Base-by-base conservation (phyloP, 2,329 filamentous ascomycete genomes). In the Aspergillus unguis region DNA sequence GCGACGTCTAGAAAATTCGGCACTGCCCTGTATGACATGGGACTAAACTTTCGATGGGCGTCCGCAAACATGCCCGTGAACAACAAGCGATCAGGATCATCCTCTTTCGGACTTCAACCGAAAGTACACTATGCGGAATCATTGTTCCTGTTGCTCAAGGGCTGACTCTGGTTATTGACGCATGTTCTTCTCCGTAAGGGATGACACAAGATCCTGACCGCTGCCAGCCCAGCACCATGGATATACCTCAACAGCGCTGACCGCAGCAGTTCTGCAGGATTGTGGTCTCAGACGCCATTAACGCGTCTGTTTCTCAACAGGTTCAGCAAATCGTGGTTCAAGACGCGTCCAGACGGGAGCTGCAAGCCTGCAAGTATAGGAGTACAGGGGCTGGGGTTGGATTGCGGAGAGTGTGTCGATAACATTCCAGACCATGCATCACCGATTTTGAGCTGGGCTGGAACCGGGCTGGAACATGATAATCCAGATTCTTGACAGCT, bases 1-100 rank as follows among this genome's bases (percentile, higher is more conserved):
- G 17, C 7, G 8, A 32, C 36, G 37, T 46, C 46, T 50, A 46
- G 36, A 53, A 50, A 44, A 35, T 53, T 48, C 51, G 40, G 32
- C 9, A 41, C 29, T 29, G 17, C 27, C 29, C 17, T 40, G 51
- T 49, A 41, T 31, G 27, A 53, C 38, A 44, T 11, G 33, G 25
- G 29, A 11, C 38, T 17, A 28, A 11, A 23, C 42, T 36, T 43
- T 37, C 29, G 44, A 44, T 29, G 35, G 41, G 42, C 31, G 27
- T 36, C 37, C 26, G 37, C 37, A 40, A 29, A 35, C n/a, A 4
- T 48, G 29, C 31, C 46, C 17, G 7, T 8, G 8, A 23, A 36
- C 44, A 41, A 31, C 37, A 25, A 26, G 17, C 35, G 5, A 17
- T n/a, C 10, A 7, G 41, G 28, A 43, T 1, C 17, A 17, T 17